A percentile compares a stretch with the other conserved stretches of the same genome.
Conservation (phyloP, 2,329 filamentous ascomycete genomes). For the Geosmithia putterillii region DNA sequence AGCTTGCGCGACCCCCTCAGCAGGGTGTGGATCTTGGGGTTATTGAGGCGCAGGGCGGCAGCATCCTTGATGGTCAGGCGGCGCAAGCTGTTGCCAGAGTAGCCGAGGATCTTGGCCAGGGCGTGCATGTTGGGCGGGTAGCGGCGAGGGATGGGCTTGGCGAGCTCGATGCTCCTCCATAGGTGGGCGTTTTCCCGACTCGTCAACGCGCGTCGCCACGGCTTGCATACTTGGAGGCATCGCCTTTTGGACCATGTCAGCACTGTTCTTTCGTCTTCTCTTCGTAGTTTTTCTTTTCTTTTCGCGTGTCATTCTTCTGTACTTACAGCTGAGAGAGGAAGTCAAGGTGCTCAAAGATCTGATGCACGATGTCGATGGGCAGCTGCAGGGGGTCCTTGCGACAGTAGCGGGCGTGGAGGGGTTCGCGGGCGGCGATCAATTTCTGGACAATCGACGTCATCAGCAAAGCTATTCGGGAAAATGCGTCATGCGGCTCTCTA, state of each 20-base stretch:
- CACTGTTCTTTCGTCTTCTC: not conserved
- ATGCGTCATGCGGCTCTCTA: not conserved
- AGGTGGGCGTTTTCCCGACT: slow-evolving; percentile 14
- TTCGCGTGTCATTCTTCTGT: no score
- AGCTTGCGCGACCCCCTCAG: slow-evolving; percentile 13
- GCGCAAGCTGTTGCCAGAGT: slow-evolving; percentile 14
- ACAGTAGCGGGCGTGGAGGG: slow-evolving; percentile 18
- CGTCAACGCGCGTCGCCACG: slow-evolving; percentile 15
- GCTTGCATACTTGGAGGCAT: slow-evolving; percentile 19
- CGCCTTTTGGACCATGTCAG: slow-evolving; percentile 7
- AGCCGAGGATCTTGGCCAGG: slow-evolving; percentile 7
- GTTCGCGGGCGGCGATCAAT: slow-evolving; percentile 19
- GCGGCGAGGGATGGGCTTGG: not conserved
- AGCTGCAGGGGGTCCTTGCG: slow-evolving; percentile 21
- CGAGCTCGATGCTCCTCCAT: slow-evolving; percentile 19
- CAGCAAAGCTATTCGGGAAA: not conserved
- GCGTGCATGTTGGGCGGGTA: slow-evolving; percentile 1
- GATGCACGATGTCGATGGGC: slow-evolving; percentile 21
- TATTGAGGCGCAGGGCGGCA: slow-evolving; percentile 13
- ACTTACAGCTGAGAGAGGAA: slow-evolving; percentile 17
- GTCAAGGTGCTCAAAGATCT: slow-evolving; percentile 21
- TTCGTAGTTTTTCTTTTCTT: slow-evolving; percentile 1
- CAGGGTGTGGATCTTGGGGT: slow-evolving; percentile 14
- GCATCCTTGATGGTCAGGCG: not conserved
- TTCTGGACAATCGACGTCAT: slow-evolving; percentile 11